Base-by-base conservation (phyloP, 208 protist species). In the Leishmania guyanensis region DNA sequence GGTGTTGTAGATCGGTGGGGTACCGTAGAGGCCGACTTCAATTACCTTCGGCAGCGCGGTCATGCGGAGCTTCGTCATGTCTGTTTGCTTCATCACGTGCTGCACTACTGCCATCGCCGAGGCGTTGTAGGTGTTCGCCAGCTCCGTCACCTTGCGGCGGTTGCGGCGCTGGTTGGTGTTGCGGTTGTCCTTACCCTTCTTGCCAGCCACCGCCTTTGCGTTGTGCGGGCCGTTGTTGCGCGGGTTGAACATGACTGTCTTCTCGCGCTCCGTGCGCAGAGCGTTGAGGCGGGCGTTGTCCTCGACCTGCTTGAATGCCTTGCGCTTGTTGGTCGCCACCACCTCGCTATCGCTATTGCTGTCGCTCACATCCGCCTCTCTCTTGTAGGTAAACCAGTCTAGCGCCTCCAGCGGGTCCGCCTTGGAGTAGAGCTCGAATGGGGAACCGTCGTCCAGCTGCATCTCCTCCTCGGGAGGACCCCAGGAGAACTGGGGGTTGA, bases 381-480 rank as follows among this genome's bases (percentile, higher is more conserved):
- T 62, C 81, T 86, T 86, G 78, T 51, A 83, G 74, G 66, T 56
- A 58, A 90, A 86, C 91, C 91, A 96, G 68, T 95, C 88, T 39
- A 94, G 74, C 0, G 88, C 83, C 29, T 71, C 48, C 29, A 96
- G 80, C 20, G 81, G 50, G 71, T 94, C 90, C 2, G 51, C 75
- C 85, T 96, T 96, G 58, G 90, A 89, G 85, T 94, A 96, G 14
- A 95, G 86, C 74, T 87, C 72, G 58, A 96, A 91, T 14, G 84
- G 69, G 69, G 87, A 75, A 8, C 88, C 90, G 51, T 93, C 93
- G 29, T 81, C 82, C 64, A 95, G 65, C 64, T 87, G 83, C 72
- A 95, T 90, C 89, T 96, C 92, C 65, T 82, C 88, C 80, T 76
- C 86, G 58, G 94, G 94, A 14, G 94, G 94, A 17, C 94, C 94